Percentiles rank a stretch among this genome's conserved stretches.
Conservation (phyloP, 805 yeast genomes). For the Metschnikowia dekortorum region DNA sequence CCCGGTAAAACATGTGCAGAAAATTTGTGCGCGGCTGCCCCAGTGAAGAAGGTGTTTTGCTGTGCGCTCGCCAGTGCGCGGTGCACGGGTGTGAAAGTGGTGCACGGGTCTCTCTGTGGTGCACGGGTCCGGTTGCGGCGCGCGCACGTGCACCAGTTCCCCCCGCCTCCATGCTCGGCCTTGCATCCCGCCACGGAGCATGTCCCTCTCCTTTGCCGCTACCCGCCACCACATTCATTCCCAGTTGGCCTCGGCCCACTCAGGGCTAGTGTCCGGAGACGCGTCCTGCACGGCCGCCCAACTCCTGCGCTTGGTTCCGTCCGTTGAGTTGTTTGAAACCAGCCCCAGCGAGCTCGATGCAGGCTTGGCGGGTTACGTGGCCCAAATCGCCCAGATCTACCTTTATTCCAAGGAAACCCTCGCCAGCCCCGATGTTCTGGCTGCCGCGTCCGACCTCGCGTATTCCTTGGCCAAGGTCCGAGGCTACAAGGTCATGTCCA, state of each 20-base stretch:
- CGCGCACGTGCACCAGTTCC: neutral
- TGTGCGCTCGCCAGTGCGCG: neutral
- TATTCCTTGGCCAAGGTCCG: constrained; percentile 64
- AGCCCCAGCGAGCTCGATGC: constrained; percentile 49
- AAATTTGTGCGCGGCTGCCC: neutral
- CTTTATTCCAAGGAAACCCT: constrained; percentile 5
- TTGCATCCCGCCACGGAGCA: neutral
- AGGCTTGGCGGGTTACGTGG: constrained; percentile 31
- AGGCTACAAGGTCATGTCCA: constrained; percentile 57
- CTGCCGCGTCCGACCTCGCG: constrained; percentile 33
- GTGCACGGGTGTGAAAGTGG: neutral
- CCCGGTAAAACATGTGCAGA: constrained; percentile 38
- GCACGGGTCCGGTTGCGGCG: neutral
- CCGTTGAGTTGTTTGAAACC: constrained; percentile 48
- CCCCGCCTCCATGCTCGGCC: neutral
- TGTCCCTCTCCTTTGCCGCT: neutral
- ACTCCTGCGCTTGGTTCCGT: neutral
- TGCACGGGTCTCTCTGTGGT: neutral
- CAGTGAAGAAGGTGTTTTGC: no score
- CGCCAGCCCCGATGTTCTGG: constrained; percentile 2
- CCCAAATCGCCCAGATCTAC: constrained; percentile 24
- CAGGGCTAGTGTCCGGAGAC: neutral
- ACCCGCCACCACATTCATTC: neutral
- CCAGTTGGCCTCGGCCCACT: neutral
- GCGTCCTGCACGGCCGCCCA: neutral